A percentile compares a stretch with the other conserved stretches of the same genome.
Evolutionary conservation across 1,139 yeast species (phyloP).

Genomic region (Saccharomyces hybrid): DNA sequence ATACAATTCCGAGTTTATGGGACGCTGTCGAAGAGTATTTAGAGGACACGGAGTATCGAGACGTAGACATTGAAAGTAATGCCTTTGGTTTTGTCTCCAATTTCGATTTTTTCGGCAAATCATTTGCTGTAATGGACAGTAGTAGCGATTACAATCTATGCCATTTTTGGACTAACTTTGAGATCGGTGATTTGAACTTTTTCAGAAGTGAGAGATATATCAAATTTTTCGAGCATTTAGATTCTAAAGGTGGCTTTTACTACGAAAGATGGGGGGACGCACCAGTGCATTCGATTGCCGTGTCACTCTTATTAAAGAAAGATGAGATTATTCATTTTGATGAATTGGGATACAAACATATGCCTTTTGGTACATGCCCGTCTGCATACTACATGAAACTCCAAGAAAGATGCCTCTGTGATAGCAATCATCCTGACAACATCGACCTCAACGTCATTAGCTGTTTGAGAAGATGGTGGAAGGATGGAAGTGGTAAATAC

Average conservation of each 20-base stretch:
- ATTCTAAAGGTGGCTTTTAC: conserved; percentile 72
- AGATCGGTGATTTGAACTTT: conserved; percentile 72
- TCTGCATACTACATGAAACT: conserved; percentile 41
- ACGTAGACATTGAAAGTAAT: conserved; percentile 54
- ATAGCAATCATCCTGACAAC: conserved; percentile 38
- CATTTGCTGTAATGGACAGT: conserved; percentile 28
- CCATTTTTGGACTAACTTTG: conserved; percentile 95
- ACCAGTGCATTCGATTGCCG: conserved; percentile 83
- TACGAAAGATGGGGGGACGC: conserved; percentile 98
- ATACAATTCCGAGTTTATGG: conserved; percentile 84
- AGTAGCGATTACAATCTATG: conserved; percentile 68
- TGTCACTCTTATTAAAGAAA: conserved; percentile 57
- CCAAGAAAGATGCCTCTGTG: conserved; percentile 68
- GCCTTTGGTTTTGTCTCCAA: conserved; percentile 65
- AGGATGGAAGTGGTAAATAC: conserved; percentile 46
- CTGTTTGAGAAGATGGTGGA: conserved; percentile 86
- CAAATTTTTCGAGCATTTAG: conserved; percentile 60
- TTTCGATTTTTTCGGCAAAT: conserved; percentile 36
- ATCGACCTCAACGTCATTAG: conserved; percentile 59
- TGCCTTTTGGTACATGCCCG: conserved; percentile 82
- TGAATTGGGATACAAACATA: conserved; percentile 80
- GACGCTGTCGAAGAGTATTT: conserved; percentile 39
- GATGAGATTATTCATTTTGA: conserved; percentile 78
- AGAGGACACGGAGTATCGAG: conserved; percentile 23
- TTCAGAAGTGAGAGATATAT: conserved; percentile 65